Conservation (phyloP, 192 early-diverging fungal genomes). For the Backusella morwellensis region DNA sequence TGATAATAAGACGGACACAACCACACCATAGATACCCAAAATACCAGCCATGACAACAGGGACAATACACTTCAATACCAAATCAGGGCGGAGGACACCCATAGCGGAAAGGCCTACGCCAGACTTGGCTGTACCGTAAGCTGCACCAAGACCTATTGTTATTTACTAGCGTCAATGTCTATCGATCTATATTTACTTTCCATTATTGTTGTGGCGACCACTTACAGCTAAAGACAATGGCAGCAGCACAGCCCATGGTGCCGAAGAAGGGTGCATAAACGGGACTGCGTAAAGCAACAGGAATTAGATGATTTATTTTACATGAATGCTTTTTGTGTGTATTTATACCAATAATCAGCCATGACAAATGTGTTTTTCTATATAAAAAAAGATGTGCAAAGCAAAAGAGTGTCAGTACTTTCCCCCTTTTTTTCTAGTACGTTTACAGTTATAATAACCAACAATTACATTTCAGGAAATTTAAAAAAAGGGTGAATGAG, state of each 20-base stretch:
- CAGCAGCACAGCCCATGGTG: constrained; percentile 83
- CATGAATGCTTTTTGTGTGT: background rate
- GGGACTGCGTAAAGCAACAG: constrained; percentile 53
- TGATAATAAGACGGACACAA: constrained; percentile 89
- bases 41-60: constrained; percentile 99
- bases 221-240: constrained; percentile 90
- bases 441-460: background rate
- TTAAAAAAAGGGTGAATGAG: background rate
- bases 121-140: constrained; percentile 97
- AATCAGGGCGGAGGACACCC: constrained; percentile 90
- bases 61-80: constrained; percentile 86
- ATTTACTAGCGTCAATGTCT: background rate
- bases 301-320: background rate
- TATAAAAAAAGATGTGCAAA: background rate
- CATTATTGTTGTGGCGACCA: background rate
- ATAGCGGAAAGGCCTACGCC: constrained; percentile 95
- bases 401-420: background rate
- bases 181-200: background rate
- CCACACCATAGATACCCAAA: constrained; percentile 97
- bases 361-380: background rate
- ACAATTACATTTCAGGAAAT: background rate
- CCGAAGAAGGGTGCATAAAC: constrained; percentile 96
- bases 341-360: constrained; percentile 13
- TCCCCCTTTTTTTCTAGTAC: background rate
- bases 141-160: constrained; percentile 84